Percentiles rank a stretch among this genome's conserved stretches.
Conservation (phyloP, 1,284 basidiomycete species). For the Thecaphora thlaspeos region DNA sequence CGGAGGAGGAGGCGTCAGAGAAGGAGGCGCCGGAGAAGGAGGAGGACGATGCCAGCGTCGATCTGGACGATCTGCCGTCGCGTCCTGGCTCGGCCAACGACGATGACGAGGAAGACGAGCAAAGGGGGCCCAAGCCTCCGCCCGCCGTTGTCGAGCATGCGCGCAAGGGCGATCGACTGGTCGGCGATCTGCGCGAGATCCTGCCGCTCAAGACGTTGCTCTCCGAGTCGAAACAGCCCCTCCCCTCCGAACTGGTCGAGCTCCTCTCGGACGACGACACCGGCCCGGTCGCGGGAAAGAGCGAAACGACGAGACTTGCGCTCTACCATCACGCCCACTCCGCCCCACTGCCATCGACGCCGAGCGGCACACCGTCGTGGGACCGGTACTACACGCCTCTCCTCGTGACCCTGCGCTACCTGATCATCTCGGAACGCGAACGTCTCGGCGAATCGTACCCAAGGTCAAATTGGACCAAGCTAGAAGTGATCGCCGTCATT, state of each 20-base stretch:
- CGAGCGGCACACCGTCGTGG: not conserved
- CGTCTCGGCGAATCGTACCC: conserved; percentile 25
- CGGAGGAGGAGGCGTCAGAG: conserved; percentile 12
- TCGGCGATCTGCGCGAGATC: conserved; percentile 27
- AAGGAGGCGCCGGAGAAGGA: conserved; percentile 15
- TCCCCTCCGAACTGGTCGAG: not conserved
- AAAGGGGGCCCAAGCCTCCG: conserved; percentile 23
- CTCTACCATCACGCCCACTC: not conserved
- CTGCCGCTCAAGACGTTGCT: conserved; percentile 23
- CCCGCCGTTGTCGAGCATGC: conserved; percentile 40
- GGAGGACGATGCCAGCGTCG: conserved; percentile 4
- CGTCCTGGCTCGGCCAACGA: conserved; percentile 29
- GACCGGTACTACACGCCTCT: not conserved
- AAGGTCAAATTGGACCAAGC: conserved; percentile 28
- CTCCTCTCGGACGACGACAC: not conserved
- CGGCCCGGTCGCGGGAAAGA: not conserved
- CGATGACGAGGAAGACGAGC: conserved; percentile 8
- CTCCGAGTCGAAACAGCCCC: conserved; percentile 2
- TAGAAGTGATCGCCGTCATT: conserved; percentile 23
- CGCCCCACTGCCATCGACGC: not conserved
- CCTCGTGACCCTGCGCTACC: conserved; percentile 13
- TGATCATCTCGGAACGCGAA: conserved; percentile 22
- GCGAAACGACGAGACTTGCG: not conserved
- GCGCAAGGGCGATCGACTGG: conserved; percentile 32
- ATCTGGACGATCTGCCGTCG: conserved; percentile 21